These are phyloP conservation scores for Hemisphaericaspora subhashii DNA, from an alignment of 1,139 yeast species.

Conservation along the genomic window DNA sequence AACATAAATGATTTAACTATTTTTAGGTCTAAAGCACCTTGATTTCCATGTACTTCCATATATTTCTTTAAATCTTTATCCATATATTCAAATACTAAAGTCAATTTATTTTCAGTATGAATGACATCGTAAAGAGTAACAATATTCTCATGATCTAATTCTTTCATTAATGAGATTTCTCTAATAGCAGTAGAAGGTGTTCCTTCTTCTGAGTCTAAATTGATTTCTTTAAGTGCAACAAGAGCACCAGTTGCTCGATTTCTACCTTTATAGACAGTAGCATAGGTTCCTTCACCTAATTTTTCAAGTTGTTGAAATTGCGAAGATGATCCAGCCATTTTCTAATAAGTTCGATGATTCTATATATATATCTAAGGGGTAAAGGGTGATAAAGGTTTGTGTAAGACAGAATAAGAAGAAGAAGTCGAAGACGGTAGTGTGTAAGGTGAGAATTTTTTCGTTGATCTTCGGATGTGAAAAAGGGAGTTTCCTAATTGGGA, in stretches of 20 bases:
- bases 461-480: no score
- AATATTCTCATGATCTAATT: constrained; percentile 89
- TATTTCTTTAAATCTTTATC: constrained; percentile 91
- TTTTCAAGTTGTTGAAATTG: constrained; percentile 70
- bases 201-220: constrained; percentile 94
- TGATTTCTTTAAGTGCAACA: constrained; percentile 93
- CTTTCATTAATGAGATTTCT: constrained; percentile 95
- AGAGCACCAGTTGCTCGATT: constrained; percentile 88
- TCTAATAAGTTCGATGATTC: not conserved
- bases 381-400: not conserved
- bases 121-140: constrained; percentile 93
- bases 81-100: constrained; percentile 90
- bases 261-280: constrained; percentile 95
- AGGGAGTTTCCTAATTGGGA: not conserved
- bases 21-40: constrained; percentile 77
- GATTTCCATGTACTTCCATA: constrained; percentile 86
- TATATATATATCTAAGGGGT: not conserved
- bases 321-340: constrained; percentile 30
- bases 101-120: constrained; percentile 93
- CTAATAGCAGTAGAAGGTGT: constrained; percentile 98
- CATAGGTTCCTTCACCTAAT: constrained; percentile 97
- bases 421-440: no score
- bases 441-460: no score
- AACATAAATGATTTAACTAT: constrained; percentile 88
- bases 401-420: not conserved